phyloP scores from a whole-genome alignment of 2,329 filamentous ascomycete species.

The Hypoxylon sp. region DNA sequence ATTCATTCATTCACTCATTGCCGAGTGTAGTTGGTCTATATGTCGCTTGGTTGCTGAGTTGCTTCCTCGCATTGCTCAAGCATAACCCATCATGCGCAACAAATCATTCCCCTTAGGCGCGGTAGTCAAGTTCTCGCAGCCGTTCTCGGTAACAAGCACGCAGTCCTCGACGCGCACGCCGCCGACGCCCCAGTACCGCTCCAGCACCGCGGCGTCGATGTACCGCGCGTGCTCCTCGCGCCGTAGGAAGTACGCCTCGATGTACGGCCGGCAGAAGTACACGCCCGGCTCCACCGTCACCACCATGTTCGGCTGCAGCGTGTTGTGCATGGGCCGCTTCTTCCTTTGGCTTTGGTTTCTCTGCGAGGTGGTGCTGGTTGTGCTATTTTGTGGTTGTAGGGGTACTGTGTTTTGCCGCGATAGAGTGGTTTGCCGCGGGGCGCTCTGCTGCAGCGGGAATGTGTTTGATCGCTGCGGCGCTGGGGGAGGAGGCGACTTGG shows the following conservation, averaged over 20 bases:
- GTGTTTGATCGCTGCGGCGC: constrained; percentile 3
- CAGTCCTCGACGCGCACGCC: constrained; percentile 96
- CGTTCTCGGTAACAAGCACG: constrained; percentile 82
- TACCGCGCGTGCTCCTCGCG: constrained; percentile 71
- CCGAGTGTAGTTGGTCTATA: neutral
- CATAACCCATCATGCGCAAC: constrained; percentile 66
- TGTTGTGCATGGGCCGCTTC: constrained; percentile 21
- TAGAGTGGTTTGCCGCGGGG: neutral
- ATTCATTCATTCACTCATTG: neutral
- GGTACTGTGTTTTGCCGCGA: neutral
- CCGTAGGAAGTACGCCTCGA: constrained; percentile 77
- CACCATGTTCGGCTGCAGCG: constrained; percentile 74
- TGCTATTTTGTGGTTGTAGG: neutral
- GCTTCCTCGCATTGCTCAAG: constrained; percentile 5
- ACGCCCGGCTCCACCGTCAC: constrained; percentile 86
- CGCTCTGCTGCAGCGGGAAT: constrained; percentile 5
- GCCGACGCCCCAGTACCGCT: constrained; percentile 82
- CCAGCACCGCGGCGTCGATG: constrained; percentile 76
- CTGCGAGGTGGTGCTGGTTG: constrained; percentile 1
- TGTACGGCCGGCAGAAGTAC: constrained; percentile 82
- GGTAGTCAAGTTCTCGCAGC: constrained; percentile 86
- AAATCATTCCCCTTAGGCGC: constrained; percentile 83
- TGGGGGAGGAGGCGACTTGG: neutral
- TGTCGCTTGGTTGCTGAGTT: neutral
- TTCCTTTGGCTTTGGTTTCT: neutral